Base-by-base conservation (phyloP, 2,329 filamentous ascomycete genomes). In the Neofusicoccum kwambonambiense region DNA sequence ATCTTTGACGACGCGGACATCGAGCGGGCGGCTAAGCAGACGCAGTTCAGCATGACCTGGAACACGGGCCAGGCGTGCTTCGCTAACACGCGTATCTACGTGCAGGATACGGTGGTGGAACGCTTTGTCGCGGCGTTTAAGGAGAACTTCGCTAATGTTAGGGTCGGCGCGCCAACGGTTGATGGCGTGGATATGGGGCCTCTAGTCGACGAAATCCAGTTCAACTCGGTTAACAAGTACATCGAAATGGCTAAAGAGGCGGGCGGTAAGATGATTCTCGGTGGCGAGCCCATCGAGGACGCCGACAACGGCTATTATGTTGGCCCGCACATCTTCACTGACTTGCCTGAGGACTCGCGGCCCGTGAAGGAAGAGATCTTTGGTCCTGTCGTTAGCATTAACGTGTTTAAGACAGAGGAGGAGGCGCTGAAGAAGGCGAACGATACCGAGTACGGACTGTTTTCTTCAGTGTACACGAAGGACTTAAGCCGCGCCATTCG, bases 21-120 rank as follows among this genome's bases (percentile, higher is more conserved):
- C 17, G 84, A 86, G 2, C 84, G 87, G 69, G 85, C 84, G 0
- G 88, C 90, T 12, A 87, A 89, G 68, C 91, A 90, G 87, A 81
- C 84, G 15, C 87, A 90, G 69, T 75, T 83, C 60, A 84, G 82
- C 39, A 84, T 85, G 68, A 85, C 86, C 82, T 83, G 81, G 64
- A 86, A 87, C 74, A 81, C 83, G 70, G 86, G 86, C 39, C 84
- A 88, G 68, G 82, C 86, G 27, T 88, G 86, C 75, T 86, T 84
- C 1, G 84, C 85, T 0, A 87, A 84, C 0, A 86, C 83, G 0
- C 78, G 86, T 8, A 82, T 87, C 35, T 73, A 85, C 11, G 85
- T 87, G 0, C 84, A 88, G 66, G 81, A 83, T 58, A 77, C 78
- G 15, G 79, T 87, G 27, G 83, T 86, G 67, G 87, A 90, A 37